Percentiles rank a stretch among this genome's conserved stretches.
These are phyloP conservation scores for Penicillium sumatraense DNA, from an alignment of 2,329 filamentous ascomycete genomes.

Conservation along the genomic window DNA sequence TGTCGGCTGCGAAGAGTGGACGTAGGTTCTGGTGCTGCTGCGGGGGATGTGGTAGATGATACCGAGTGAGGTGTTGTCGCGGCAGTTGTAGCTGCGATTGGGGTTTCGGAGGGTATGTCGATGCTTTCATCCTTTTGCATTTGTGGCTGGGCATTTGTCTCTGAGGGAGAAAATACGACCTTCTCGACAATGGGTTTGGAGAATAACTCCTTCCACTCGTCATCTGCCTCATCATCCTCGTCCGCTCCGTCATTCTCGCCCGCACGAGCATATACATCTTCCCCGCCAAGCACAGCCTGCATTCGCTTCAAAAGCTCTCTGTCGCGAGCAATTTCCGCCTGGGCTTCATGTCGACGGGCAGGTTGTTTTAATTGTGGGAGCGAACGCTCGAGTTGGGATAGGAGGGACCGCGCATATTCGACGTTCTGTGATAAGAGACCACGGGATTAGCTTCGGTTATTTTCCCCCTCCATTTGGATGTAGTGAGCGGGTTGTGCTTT, in stretches of 20 bases:
- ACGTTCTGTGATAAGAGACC: slow-evolving; percentile 39
- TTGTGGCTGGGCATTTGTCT: too few species aligned
- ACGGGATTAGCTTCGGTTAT: slow-evolving; percentile 1
- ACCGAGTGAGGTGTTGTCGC: slow-evolving; percentile 8
- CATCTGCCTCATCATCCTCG: slow-evolving; percentile 23
- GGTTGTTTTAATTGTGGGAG: slow-evolving; percentile 46
- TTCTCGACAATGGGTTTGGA: slow-evolving; percentile 29
- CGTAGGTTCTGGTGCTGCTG: slow-evolving; percentile 5
- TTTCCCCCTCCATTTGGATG: not conserved
- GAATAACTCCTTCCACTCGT: slow-evolving; percentile 33
- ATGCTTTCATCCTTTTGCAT: too few species aligned
- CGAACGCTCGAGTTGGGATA: slow-evolving; percentile 46
- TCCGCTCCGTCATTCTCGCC: slow-evolving; percentile 24
- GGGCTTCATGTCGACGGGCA: slow-evolving; percentile 43
- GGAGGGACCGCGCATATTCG: slow-evolving; percentile 49
- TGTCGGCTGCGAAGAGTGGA: slow-evolving; percentile 34
- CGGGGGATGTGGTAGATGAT: not conserved
- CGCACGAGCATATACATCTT: slow-evolving; percentile 30
- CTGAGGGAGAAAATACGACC: slow-evolving; percentile 7
- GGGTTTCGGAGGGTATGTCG: too few species aligned
- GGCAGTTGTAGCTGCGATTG: slow-evolving; percentile 10
- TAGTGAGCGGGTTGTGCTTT: too few species aligned
- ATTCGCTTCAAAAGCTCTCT: slow-evolving; percentile 39
- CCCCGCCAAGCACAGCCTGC: slow-evolving; percentile 37
- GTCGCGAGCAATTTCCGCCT: slow-evolving; percentile 46